phyloP scores from a whole-genome alignment of 805 yeast genomes.

The Candida michaelii region DNA sequence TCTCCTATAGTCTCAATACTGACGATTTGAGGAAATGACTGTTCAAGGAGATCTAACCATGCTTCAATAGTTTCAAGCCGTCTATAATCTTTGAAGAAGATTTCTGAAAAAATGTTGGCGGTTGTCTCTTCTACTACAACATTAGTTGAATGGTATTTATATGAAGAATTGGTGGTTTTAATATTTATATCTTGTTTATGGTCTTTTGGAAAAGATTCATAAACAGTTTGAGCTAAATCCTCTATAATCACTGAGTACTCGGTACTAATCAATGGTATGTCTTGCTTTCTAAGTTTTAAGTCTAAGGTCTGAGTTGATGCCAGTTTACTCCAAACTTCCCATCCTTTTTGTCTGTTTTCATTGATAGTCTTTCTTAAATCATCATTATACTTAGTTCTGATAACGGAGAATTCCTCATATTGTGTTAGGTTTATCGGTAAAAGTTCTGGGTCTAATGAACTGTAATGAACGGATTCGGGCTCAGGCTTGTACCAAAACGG shows the following conservation, averaged over 20 bases:
- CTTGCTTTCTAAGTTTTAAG: conserved; percentile 15
- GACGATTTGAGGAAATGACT: conserved; percentile 65
- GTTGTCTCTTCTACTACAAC: conserved; percentile 16
- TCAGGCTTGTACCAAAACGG: conserved; percentile 4
- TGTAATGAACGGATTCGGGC: conserved; percentile 9
- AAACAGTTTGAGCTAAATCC: conserved; percentile 57
- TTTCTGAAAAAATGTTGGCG: conserved; percentile 34
- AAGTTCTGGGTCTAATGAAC: conserved; percentile 3
- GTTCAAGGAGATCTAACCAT: conserved; percentile 65
- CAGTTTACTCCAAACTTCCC: conserved; percentile 14
- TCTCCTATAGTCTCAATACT: conserved; percentile 66
- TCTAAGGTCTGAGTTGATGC: conserved; percentile 13
- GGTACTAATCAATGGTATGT: conserved; percentile 6
- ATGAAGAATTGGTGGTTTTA: conserved; percentile 6
- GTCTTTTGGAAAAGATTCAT: conserved; percentile 51
- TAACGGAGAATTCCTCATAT: conserved; percentile 44
- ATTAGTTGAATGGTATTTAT: conserved; percentile 16
- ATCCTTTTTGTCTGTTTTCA: conserved; percentile 2
- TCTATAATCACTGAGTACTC: conserved; percentile 45
- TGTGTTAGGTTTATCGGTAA: conserved; percentile 38
- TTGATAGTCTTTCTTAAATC: conserved; percentile 21
- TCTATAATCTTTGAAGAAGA: conserved; percentile 71
- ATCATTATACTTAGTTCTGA: conserved; percentile 36
- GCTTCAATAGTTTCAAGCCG: conserved; percentile 65
- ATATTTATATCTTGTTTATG: not conserved